These are phyloP conservation scores for Tetrapisispora fleetii DNA, from an alignment of 805 yeast species.

Conservation along the genomic window DNA sequence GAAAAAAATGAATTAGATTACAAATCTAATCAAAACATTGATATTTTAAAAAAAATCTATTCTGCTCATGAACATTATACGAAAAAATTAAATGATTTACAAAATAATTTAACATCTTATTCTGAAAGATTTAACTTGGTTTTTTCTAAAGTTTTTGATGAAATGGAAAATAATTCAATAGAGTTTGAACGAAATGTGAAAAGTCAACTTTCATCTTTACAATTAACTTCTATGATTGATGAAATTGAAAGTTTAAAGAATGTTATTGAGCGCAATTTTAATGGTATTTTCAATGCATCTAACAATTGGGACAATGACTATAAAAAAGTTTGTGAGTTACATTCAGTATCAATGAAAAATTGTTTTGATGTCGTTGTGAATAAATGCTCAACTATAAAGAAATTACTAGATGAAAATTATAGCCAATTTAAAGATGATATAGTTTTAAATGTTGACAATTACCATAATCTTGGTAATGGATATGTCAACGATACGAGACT, in stretches of 20 bases:
- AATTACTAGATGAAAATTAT: not conserved
- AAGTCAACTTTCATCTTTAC: not conserved
- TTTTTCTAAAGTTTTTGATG: constrained; percentile 3
- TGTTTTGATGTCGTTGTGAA: not conserved
- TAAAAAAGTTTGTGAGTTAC: not conserved
- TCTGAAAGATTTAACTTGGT: constrained; percentile 4
- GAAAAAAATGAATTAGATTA: constrained; percentile 12
- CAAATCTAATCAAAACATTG: constrained; percentile 11
- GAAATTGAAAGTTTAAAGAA: not conserved
- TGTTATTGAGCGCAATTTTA: not conserved
- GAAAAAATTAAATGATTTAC: constrained; percentile 4
- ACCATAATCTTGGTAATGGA: not conserved
- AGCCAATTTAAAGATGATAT: not conserved
- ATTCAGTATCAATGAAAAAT: not conserved
- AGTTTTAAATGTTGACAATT: not conserved
- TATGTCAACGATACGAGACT: not conserved
- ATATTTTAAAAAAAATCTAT: constrained; percentile 8
- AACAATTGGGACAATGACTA: not conserved
- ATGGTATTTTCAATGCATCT: not conserved
- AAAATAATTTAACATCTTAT: constrained; percentile 5
- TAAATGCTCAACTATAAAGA: not conserved
- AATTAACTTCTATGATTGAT: not conserved
- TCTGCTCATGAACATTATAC: constrained; percentile 3
- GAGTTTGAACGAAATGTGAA: constrained; percentile 1
- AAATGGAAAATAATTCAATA: constrained; percentile 5